Percentiles rank a stretch among this genome's conserved stretches.
These are phyloP conservation scores for Chlamydomonas eustigma DNA, from an alignment of 139 green algal species.

Conservation along the genomic window DNA sequence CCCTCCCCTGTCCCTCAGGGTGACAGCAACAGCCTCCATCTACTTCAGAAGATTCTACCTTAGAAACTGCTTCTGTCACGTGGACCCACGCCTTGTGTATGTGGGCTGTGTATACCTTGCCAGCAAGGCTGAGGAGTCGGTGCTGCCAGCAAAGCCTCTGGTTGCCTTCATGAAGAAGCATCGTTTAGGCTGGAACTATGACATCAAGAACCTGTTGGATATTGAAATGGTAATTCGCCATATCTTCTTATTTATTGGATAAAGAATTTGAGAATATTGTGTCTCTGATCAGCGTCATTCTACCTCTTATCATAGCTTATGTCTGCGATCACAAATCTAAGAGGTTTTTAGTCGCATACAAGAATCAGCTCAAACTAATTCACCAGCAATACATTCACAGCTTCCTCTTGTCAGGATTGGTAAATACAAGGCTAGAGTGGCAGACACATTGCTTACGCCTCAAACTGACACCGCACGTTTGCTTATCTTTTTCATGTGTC, in stretches of 20 bases:
- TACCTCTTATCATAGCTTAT: too few relatives aligned
- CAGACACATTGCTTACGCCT: too few relatives aligned
- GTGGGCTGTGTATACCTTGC: conserved; percentile 74
- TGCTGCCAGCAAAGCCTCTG: conserved; percentile 65
- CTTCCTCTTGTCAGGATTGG: too few relatives aligned
- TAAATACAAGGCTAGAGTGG: too few relatives aligned
- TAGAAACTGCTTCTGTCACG: conserved; percentile 33
- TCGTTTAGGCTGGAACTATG: conserved; percentile 30
- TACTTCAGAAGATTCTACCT: conserved; percentile 67
- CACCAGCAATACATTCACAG: too few relatives aligned
- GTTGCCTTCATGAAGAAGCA: conserved; percentile 44
- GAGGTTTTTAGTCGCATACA: too few relatives aligned
- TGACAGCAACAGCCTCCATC: conserved; percentile 52
- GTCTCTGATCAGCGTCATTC: too few relatives aligned
- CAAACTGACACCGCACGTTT: too few relatives aligned
- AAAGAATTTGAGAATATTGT: too few relatives aligned
- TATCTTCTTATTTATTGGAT: too few relatives aligned
- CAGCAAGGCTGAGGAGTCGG: conserved; percentile 72
- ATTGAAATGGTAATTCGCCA: conserved; percentile 66
- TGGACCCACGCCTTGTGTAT: conserved; percentile 64
- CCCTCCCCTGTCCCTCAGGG: neutral
- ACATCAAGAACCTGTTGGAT: conserved; percentile 60
- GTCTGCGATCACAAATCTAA: too few relatives aligned
- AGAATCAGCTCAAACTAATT: too few relatives aligned
- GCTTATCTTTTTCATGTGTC: neutral